These are phyloP conservation scores for Cryptococcus sp. DNA, from an alignment of 1,284 basidiomycete genomes.

Conservation along the genomic window DNA sequence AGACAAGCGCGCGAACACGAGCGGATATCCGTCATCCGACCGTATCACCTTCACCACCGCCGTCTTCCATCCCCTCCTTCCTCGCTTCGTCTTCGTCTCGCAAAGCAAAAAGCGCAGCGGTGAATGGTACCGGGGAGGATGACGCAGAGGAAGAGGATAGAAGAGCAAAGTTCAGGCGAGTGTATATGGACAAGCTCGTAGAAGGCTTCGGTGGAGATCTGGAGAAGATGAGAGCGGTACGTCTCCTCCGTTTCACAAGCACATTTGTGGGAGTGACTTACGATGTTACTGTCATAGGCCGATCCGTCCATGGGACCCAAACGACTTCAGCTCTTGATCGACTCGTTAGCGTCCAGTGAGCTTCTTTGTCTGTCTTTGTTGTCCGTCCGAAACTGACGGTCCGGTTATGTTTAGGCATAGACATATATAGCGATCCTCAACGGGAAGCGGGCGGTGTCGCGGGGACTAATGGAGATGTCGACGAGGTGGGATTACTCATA, in stretches of 20 bases:
- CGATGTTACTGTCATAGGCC: slow-evolving; percentile 12
- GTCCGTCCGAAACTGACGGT: background rate
- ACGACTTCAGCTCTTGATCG: slow-evolving; percentile 48
- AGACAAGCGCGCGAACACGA: slow-evolving; percentile 4
- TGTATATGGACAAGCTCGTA: slow-evolving; percentile 53
- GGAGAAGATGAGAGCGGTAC: slow-evolving; percentile 48
- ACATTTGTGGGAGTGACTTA: slow-evolving; percentile 4
- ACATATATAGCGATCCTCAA: slow-evolving; percentile 44
- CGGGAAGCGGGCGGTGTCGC: background rate
- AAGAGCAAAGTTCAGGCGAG: slow-evolving; percentile 42
- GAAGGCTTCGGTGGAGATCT: slow-evolving; percentile 51
- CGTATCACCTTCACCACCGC: slow-evolving; percentile 40
- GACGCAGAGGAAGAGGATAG: slow-evolving; percentile 37
- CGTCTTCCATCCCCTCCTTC: slow-evolving; percentile 32
- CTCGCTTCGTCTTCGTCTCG: slow-evolving; percentile 5
- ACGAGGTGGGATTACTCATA: slow-evolving; percentile 30
- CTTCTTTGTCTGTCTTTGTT: background rate
- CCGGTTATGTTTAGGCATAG: slow-evolving; percentile 31
- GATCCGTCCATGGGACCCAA: slow-evolving; percentile 46
- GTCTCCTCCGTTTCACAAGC: slow-evolving; percentile 11
- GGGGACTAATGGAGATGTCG: slow-evolving; percentile 21
- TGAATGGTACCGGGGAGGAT: background rate
- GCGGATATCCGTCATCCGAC: slow-evolving; percentile 26
- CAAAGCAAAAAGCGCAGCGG: slow-evolving; percentile 3
- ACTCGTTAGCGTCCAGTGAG: slow-evolving; percentile 45